phyloP scores from a whole-genome alignment of 192 early-diverging fungal species.

The Coemansia sp. region DNA sequence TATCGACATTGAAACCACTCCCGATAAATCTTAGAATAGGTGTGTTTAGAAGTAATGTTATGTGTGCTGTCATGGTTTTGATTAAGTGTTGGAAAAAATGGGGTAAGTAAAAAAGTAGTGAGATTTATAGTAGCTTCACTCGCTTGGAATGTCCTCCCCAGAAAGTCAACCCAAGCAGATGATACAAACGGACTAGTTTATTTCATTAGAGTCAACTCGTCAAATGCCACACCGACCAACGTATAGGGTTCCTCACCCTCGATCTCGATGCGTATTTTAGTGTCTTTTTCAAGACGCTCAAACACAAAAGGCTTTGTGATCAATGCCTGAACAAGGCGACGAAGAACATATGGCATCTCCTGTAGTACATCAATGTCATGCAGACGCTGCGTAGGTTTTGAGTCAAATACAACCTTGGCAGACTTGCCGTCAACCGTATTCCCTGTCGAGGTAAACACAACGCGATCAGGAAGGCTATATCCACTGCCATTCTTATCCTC shows the following conservation, averaged over 20 bases:
- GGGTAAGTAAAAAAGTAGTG: not conserved
- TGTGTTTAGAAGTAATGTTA: not conserved
- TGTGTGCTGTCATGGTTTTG: not conserved
- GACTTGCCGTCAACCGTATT: conserved; percentile 70
- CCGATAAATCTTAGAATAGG: not conserved
- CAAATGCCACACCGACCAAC: conserved; percentile 70
- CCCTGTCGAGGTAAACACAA: conserved; percentile 76
- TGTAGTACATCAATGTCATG: conserved; percentile 87
- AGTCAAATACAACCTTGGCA: conserved; percentile 63
- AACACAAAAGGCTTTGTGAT: conserved; percentile 92
- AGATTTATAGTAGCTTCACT: not conserved
- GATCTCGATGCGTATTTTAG: conserved; percentile 63
- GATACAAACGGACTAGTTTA: not conserved
- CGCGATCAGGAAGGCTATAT: conserved; percentile 75
- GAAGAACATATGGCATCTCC: conserved; percentile 89
- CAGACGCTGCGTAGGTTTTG: conserved; percentile 62
- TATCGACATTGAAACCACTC: conserved; percentile 10
- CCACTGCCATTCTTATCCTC: conserved; percentile 74
- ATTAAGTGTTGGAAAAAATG: not conserved
- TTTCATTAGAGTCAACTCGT: conserved; percentile 75
- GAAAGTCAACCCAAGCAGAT: not conserved
- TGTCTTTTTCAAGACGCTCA: conserved; percentile 80
- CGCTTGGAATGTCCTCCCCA: not conserved
- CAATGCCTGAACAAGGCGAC: conserved; percentile 86
- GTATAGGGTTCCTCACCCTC: conserved; percentile 65